Conservation (phyloP, 2,329 filamentous ascomycete genomes). For the Tympanopsis confertula region DNA sequence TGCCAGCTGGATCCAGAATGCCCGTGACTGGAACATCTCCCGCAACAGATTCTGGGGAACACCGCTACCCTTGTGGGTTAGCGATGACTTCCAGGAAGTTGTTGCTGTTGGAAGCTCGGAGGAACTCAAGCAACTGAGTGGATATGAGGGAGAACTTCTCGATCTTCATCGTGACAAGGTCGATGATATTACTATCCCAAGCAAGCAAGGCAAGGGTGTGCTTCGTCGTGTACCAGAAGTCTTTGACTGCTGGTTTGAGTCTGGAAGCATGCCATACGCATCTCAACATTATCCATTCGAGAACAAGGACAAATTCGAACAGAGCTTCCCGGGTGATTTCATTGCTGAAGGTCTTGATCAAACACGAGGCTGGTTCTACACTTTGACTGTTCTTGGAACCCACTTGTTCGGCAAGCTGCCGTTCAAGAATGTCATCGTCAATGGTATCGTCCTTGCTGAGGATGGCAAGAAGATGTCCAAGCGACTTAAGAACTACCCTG, state of each 20-base stretch:
- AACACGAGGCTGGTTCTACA: constrained; percentile 96
- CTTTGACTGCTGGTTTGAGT: constrained; percentile 96
- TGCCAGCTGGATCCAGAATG: constrained; percentile 80
- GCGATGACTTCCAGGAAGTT: constrained; percentile 75
- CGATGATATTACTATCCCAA: constrained; percentile 87
- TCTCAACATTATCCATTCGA: constrained; percentile 87
- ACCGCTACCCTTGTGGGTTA: constrained; percentile 82
- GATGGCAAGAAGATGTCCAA: constrained; percentile 99
- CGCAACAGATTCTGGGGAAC: constrained; percentile 94
- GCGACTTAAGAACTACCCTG: constrained; percentile 89
- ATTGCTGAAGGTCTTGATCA: constrained; percentile 89
- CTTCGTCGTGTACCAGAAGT: constrained; percentile 75
- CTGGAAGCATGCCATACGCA: constrained; percentile 88
- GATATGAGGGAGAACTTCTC: constrained; percentile 69
- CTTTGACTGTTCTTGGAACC: constrained; percentile 74
- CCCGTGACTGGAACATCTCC: constrained; percentile 90
- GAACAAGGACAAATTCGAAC: constrained; percentile 69
- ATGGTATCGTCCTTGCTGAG: constrained; percentile 84
- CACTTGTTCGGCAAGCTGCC: constrained; percentile 76
- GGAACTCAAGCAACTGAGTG: constrained; percentile 75
- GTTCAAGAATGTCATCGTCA: constrained; percentile 94
- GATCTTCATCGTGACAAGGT: constrained; percentile 90
- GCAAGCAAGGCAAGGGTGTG: constrained; percentile 73
- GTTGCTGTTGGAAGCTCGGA: constrained; percentile 76
- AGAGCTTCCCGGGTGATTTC: constrained; percentile 81